Conservation (phyloP, 2,329 filamentous ascomycete species). For the Pyrenochaeta sp. region DNA sequence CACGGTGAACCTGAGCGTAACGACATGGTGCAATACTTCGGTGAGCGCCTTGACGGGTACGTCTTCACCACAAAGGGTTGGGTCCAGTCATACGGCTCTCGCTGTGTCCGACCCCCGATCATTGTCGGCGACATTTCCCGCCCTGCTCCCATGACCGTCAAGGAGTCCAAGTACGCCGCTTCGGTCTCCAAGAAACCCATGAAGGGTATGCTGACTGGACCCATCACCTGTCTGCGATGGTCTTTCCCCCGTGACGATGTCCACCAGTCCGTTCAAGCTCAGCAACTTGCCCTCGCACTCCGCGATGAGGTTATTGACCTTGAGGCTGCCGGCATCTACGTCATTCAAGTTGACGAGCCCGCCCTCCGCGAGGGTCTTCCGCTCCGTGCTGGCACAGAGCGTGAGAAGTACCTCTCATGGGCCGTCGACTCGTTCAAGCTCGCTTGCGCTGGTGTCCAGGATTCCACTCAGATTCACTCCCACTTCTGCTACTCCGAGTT, state of each 20-base stretch:
- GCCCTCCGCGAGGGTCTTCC: slow-evolving; percentile 99
- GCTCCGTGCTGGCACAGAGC: slow-evolving; percentile 91
- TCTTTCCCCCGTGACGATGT: slow-evolving; percentile 99
- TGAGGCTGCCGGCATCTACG: slow-evolving; percentile 92
- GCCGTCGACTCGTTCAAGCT: slow-evolving; percentile 98
- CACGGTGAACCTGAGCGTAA: slow-evolving; percentile 99
- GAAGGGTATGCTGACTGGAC: slow-evolving; percentile 99
- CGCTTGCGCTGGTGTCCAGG: slow-evolving; percentile 88
- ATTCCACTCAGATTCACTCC: slow-evolving; percentile 98
- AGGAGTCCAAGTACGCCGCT: slow-evolving; percentile 99
- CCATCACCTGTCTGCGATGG: slow-evolving; percentile 98
- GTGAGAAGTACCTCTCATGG: slow-evolving; percentile 96
- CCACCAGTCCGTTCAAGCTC: slow-evolving; percentile 97
- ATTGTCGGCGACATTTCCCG: slow-evolving; percentile 98
- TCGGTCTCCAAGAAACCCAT: slow-evolving; percentile 98
- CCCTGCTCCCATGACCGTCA: slow-evolving; percentile 97
- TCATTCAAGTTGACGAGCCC: slow-evolving; percentile 99
- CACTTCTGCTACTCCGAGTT: slow-evolving; percentile 99
- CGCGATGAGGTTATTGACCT: slow-evolving; percentile 98
- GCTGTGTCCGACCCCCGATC: slow-evolving; percentile 97
- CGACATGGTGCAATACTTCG: slow-evolving; percentile 99
- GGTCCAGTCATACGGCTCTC: slow-evolving; percentile 98
- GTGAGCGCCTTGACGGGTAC: slow-evolving; percentile 95
- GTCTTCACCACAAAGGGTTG: slow-evolving; percentile 99
- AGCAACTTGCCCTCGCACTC: slow-evolving; percentile 97